Evolutionary conservation across 306 rosid genomes (phyloP), one percentile per base, ranked within the genome.

Genomic region (Vigna radiata): DNA sequence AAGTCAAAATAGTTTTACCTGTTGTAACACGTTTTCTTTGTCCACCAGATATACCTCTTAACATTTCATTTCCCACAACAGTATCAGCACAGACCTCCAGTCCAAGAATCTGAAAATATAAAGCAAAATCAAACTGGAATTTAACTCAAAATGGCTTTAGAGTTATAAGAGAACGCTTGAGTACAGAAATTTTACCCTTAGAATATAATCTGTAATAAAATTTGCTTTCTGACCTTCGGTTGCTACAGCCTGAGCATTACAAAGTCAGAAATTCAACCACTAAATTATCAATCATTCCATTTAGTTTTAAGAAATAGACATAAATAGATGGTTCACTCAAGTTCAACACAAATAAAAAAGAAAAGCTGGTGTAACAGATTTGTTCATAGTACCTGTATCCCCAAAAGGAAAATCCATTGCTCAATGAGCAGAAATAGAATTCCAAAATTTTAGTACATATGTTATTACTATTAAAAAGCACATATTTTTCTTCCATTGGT

Each of bases 191-290:
- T 19, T 70, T 72, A 90, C 97, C 94, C 86, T 92, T 46, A 90
- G 44, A 25, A 89, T 73, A 81, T 87, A 90, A 60, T 92, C 97
- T 53, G 92, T 83, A 10, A 86, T 82, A 54, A 92, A 70, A 65
- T 69, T 84, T 31, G 85, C 85, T 59, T 86, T 87, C 61, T 92
- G 91, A 46, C 90, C 97, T 80, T 89, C 89, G 44, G 85, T 55
- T 56, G 93, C 90, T 21, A 81, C 63, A 21, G 96, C 96, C 96
- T 92, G 68, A 54, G 63, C 17, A 79, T 81, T n/a, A 29, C 41
- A 43, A 25, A 23, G 13, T 55, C 33, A 80, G 6, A 77, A 68
- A 60, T 16, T 52, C 27, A 75, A 53, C 68, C 29, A 68, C 9
- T 13, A 8, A 7, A 44, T 39, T 19, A 75, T 77, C 48, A 64